Percentiles rank a stretch among this genome's conserved stretches.
phyloP scores from a whole-genome alignment of 2,329 filamentous ascomycete species.

The Tolypocladium ovalisporum region DNA sequence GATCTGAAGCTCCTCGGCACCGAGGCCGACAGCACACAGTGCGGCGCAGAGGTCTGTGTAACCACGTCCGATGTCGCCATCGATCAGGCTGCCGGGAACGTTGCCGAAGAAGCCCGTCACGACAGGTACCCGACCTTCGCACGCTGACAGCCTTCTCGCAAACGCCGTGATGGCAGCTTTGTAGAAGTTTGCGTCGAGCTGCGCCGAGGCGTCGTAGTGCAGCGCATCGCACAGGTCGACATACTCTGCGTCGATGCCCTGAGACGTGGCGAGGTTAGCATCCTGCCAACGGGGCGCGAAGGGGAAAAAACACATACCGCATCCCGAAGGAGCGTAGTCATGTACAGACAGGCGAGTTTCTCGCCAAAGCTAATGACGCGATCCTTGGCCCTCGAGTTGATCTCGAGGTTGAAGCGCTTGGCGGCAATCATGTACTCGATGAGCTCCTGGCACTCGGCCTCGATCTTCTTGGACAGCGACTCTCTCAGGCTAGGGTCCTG shows the following conservation, averaged over 20 bases:
- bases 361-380: constrained; percentile 92
- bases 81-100: constrained; percentile 81
- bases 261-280: not conserved
- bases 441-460: constrained; percentile 70
- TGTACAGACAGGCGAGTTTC: constrained; percentile 87
- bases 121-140: constrained; percentile 59
- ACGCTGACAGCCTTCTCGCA: constrained; percentile 52
- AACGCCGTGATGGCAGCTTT: constrained; percentile 50
- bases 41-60: constrained; percentile 96
- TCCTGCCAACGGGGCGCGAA: not conserved
- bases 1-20: constrained; percentile 82
- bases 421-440: constrained; percentile 59
- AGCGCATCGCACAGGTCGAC: constrained; percentile 81
- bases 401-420: constrained; percentile 59
- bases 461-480: constrained; percentile 54
- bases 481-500: constrained; percentile 43
- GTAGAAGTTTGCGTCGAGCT: constrained; percentile 61
- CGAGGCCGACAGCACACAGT: constrained; percentile 78
- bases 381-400: constrained; percentile 69
- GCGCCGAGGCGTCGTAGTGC: constrained; percentile 49
- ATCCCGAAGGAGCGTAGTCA: constrained; percentile 76
- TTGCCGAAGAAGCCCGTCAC: constrained; percentile 92
- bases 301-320: constrained; percentile 29
- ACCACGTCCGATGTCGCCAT: constrained; percentile 80
- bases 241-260: constrained; percentile 76